phyloP scores from a whole-genome alignment of 2,329 filamentous ascomycete species.

The Fusarium liriodendri region DNA sequence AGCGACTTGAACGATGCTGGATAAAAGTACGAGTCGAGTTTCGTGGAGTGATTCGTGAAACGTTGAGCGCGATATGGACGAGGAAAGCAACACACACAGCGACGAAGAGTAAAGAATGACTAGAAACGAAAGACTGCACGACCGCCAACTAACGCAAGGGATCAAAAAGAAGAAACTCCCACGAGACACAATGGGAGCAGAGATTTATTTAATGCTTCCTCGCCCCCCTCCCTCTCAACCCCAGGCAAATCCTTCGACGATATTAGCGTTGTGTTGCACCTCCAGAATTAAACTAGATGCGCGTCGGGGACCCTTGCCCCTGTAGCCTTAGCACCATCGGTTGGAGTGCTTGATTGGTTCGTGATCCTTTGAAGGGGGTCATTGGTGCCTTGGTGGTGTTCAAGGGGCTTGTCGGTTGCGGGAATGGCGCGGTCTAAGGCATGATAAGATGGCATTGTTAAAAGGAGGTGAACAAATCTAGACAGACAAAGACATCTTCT shows the following conservation, averaged over 20 bases:
- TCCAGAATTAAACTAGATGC: not conserved
- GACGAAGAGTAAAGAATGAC: slow-evolving; percentile 1
- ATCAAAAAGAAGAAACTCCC: slow-evolving; percentile 1
- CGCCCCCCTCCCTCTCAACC: not conserved
- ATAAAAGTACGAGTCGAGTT: not conserved
- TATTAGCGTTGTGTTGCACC: not conserved
- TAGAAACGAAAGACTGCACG: slow-evolving; percentile 10
- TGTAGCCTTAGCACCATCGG: slow-evolving; percentile 19
- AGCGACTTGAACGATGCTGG: not conserved
- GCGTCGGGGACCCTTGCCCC: slow-evolving; percentile 12
- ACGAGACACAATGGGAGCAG: slow-evolving; percentile 1
- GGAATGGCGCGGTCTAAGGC: slow-evolving; percentile 14
- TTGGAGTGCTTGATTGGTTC: slow-evolving; percentile 19
- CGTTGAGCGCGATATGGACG: not conserved
- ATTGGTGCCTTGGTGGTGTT: slow-evolving; percentile 1
- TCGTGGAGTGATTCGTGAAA: not conserved
- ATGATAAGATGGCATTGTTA: not conserved
- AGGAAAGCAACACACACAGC: slow-evolving; percentile 10
- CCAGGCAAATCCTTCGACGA: slow-evolving; percentile 2
- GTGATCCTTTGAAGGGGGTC: slow-evolving; percentile 6
- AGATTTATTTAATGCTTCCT: slow-evolving; percentile 15
- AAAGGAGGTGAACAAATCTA: not conserved
- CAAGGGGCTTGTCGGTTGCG: slow-evolving; percentile 14
- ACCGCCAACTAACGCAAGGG: slow-evolving; percentile 1
- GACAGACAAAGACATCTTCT: not conserved